phyloP scores from a whole-genome alignment of 2,329 filamentous ascomycete genomes.

The Botrytis cinerea region DNA sequence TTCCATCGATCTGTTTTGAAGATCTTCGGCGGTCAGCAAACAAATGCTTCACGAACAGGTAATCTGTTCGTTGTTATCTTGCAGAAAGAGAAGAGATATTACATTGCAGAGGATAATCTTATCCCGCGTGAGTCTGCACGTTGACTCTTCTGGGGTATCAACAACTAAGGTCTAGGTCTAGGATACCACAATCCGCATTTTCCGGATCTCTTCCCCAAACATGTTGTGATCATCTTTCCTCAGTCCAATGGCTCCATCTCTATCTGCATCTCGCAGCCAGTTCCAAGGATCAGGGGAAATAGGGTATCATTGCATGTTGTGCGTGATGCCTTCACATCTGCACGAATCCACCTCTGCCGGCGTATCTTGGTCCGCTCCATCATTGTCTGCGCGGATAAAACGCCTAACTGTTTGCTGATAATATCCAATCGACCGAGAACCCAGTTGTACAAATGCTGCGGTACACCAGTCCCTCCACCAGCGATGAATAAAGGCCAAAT shows the following conservation, averaged over 20 bases:
- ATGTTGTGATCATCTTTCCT: background rate
- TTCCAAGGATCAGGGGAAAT: conserved; percentile 5
- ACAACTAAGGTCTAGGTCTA: background rate
- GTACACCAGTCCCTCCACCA: conserved; percentile 31
- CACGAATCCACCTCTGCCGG: conserved; percentile 24
- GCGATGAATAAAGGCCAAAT: conserved; percentile 34
- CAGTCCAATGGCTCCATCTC: background rate
- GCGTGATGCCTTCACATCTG: background rate
- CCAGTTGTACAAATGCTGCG: conserved; percentile 32
- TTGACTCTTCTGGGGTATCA: background rate
- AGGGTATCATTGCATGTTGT: conserved; percentile 13
- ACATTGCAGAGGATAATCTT: background rate
- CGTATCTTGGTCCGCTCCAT: conserved; percentile 25
- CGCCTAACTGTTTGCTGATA: conserved; percentile 33
- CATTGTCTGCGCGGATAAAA: conserved; percentile 30
- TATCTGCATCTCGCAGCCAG: conserved; percentile 6
- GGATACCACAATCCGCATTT: background rate
- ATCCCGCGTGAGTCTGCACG: background rate
- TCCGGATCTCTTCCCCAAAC: background rate
- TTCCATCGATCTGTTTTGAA: background rate
- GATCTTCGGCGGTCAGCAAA: conserved; percentile 1
- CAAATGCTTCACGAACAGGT: background rate
- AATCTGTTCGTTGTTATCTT: background rate
- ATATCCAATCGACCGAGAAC: conserved; percentile 29
- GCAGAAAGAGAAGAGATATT: background rate